Evolutionary conservation across 805 yeast genomes (phyloP), one percentile per base, ranked within the genome.

Genomic region (Candida sithepensis): DNA sequence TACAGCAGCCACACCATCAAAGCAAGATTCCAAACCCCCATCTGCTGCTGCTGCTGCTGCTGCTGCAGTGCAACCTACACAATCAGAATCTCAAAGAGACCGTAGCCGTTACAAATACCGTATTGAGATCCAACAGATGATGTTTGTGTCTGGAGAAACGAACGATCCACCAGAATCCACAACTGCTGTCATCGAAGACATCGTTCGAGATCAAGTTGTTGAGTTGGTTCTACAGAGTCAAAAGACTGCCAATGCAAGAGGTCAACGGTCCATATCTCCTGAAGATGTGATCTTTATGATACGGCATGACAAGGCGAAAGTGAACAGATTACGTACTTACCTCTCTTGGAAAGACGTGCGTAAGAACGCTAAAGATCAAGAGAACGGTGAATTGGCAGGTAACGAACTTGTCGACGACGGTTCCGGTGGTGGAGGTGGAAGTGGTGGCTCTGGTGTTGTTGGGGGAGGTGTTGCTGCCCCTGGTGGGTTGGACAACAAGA

Each of bases 301-400:
- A 48, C 76, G 99, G 41, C 96, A 90, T 61, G 98, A 94, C 60
- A 84, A 79, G 55, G 97, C 97, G 23, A 94, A 94, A 61, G 98
- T 94, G 5, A 88, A 89, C 58, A 73, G 99, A 49, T 71, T 94
- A 36, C 75, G 96, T 55, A 92, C 97, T 0, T 94, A 94, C 59
- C 69, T 94, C 21, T 85, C 96, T 1, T 94, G 99, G 99, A 94
- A 94, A 59, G 99, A 94, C 64, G 90, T 94, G 39, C 82, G 99
- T 44, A 94, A 94, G 54, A 79, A 79, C 62, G 82, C 84, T 34
- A 77, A 74, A 54, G 84, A 79, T 47, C 81, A 77, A 59, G 84
- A 79, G 56, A 63, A 50, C 20, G 85, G 85, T 4, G 85, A 65
- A 21, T 52, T 66, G 33, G 61, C 63, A 2, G 68, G 69, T 14